Evolutionary conservation across 257 asterid genomes (phyloP).

Genomic region (Nicotiana otophora): DNA sequence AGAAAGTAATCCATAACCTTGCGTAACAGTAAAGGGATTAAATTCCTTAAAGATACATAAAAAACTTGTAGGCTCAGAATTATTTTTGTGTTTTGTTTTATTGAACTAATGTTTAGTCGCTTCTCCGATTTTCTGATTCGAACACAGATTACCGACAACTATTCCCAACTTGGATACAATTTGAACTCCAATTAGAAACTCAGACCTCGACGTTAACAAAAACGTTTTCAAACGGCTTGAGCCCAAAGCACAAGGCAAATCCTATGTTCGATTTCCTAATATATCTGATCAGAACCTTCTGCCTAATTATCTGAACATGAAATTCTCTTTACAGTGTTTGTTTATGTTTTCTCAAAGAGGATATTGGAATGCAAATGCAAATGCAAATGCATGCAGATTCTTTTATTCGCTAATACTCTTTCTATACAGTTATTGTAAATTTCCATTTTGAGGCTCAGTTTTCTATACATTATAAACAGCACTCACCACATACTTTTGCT

Average conservation of each 20-base stretch:
- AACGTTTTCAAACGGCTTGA: too few relatives aligned
- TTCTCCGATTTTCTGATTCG: too few relatives aligned
- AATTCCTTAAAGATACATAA: too few relatives aligned
- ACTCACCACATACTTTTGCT: slow-evolving; percentile 33
- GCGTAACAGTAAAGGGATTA: too few relatives aligned
- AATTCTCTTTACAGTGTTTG: background rate
- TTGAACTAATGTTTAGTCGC: too few relatives aligned
- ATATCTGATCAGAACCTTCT: background rate
- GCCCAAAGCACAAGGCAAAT: slow-evolving; percentile 12
- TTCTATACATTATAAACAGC: slow-evolving; percentile 14
- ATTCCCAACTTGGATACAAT: too few relatives aligned
- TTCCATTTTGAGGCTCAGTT: slow-evolving; percentile 30
- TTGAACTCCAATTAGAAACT: too few relatives aligned
- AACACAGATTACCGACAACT: too few relatives aligned
- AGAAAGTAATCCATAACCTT: too few relatives aligned
- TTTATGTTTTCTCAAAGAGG: background rate
- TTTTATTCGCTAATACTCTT: slow-evolving; percentile 33
- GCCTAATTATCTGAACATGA: background rate
- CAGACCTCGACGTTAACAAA: too few relatives aligned
- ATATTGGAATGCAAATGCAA: slow-evolving; percentile 8
- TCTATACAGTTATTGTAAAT: background rate
- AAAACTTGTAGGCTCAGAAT: too few relatives aligned
- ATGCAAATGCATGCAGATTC: slow-evolving; percentile 24
- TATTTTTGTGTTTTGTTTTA: too few relatives aligned
- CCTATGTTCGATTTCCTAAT: background rate